Evolutionary conservation across 306 rosid species (phyloP), one percentile per base, ranked within the genome.

Genomic region (Casuarina equisetifolia): DNA sequence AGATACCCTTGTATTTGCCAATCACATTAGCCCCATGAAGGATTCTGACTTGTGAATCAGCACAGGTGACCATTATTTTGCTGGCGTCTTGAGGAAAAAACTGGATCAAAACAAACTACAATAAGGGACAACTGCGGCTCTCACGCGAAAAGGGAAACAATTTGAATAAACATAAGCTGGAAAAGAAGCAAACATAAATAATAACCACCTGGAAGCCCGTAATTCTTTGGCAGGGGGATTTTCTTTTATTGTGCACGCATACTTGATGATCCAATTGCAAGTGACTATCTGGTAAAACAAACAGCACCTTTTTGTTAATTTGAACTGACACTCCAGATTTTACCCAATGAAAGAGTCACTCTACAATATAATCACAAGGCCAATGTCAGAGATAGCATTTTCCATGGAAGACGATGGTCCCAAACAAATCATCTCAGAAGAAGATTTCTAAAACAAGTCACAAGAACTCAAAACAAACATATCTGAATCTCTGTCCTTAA

Each of bases 41-140:
- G 80, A 96, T 81, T 86, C 93, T 89, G 85, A 96, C 97, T 81
- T 82, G 92, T 13, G 98, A 96, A 83, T 90, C 94, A 5, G 96
- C 96, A 85, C 89, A 86, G 20, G 97, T 87, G 70, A 96, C 98
- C 91, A 96, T 83, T 45, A 92, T 90, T 80, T 85, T 90, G 88
- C 82, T 84, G 39, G 89, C 84, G 75, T 92, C 96, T 73, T 82
- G 87, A 6, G 96, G 96, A 80, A 82, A 87, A 81, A 88, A 96
- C 99, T 96, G 88, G 80, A 78, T 86, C 39, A 58, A 51, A 58
- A 80, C 68, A 75, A 76, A 43, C 81, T 10, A 46, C 61, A 73
- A 76, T 71, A 50, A 64, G 67, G 49, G 35, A 73, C 64, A 36
- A 19, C 12, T n/a, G 43, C 64, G 15, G 69, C 10, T 6, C 20